These are phyloP conservation scores for Xylaria sp. DNA, from an alignment of 2,329 filamentous ascomycete genomes.

Conservation along the genomic window DNA sequence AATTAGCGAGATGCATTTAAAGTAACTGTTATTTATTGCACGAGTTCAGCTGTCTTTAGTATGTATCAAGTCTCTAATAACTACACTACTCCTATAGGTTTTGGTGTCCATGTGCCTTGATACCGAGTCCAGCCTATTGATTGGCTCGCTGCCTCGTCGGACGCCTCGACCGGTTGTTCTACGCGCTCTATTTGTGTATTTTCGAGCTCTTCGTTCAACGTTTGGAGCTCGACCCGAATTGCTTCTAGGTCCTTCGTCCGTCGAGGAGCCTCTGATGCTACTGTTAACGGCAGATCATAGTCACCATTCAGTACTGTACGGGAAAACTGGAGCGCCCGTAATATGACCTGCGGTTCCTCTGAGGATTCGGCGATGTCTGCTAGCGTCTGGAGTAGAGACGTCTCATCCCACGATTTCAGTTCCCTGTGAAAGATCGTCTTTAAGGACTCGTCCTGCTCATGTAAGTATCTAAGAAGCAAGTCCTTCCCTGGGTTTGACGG, in stretches of 20 bases:
- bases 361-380: conserved; percentile 55
- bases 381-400: conserved; percentile 53
- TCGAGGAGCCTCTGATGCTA: neutral
- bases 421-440: conserved; percentile 47
- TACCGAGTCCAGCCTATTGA: conserved; percentile 61
- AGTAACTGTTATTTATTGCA: neutral
- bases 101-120: conserved; percentile 65
- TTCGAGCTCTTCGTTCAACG: conserved; percentile 43
- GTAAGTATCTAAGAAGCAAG: conserved; percentile 55
- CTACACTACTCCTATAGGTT: conserved; percentile 67
- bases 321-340: conserved; percentile 59
- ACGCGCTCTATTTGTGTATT: conserved; percentile 11
- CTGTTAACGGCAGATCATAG: conserved; percentile 20
- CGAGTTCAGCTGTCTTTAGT: neutral
- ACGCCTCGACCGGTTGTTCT: conserved; percentile 33
- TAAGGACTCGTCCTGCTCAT: conserved; percentile 41
- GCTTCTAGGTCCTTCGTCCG: conserved; percentile 39
- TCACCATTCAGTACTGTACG: conserved; percentile 54
- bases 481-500: conserved; percentile 47
- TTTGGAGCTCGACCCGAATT: conserved; percentile 46
- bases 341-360: conserved; percentile 57
- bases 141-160: conserved; percentile 36
- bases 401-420: conserved; percentile 53
- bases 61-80: neutral
- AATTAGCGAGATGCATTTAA: neutral